phyloP scores from a whole-genome alignment of 371 early-diverging fungal species.

The Syncephalastrum racemosum region DNA sequence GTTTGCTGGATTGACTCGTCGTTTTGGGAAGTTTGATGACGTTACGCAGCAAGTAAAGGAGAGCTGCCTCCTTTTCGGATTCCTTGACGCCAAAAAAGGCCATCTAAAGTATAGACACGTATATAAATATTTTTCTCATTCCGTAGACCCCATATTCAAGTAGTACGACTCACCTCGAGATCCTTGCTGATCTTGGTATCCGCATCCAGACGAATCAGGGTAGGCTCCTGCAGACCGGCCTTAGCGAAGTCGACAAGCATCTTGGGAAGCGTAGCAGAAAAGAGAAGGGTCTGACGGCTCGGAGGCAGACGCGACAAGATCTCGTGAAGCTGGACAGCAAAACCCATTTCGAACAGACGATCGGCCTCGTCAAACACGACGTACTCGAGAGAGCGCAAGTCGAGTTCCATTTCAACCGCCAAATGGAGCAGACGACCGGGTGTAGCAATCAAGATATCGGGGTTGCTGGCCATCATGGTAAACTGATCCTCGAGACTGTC shows the following conservation, averaged over 20 bases:
- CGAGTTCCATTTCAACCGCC: conserved; percentile 92
- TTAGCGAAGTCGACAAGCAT: conserved; percentile 93
- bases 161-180: conserved; percentile 60
- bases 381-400: conserved; percentile 87
- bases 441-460: conserved; percentile 97
- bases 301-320: conserved; percentile 84
- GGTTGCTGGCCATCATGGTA: conserved; percentile 85
- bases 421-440: conserved; percentile 97
- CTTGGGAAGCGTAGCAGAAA: conserved; percentile 95
- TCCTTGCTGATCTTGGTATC: conserved; percentile 93
- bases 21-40: conserved; percentile 72
- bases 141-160: neutral
- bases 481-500: conserved; percentile 94
- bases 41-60: conserved; percentile 79
- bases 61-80: conserved; percentile 87
- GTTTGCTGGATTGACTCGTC: conserved; percentile 23
- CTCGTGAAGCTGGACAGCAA: conserved; percentile 92
- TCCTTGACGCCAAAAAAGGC: conserved; percentile 83
- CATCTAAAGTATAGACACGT: conserved; percentile 48
- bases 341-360: conserved; percentile 97
- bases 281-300: conserved; percentile 86
- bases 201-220: conserved; percentile 88
- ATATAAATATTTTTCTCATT: neutral
- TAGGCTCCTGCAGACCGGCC: conserved; percentile 93
- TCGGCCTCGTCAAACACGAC: conserved; percentile 99